Evolutionary conservation across 208 protist species (phyloP), one percentile per base, ranked within the genome.

Genomic region (Trypanosoma theileri): DNA sequence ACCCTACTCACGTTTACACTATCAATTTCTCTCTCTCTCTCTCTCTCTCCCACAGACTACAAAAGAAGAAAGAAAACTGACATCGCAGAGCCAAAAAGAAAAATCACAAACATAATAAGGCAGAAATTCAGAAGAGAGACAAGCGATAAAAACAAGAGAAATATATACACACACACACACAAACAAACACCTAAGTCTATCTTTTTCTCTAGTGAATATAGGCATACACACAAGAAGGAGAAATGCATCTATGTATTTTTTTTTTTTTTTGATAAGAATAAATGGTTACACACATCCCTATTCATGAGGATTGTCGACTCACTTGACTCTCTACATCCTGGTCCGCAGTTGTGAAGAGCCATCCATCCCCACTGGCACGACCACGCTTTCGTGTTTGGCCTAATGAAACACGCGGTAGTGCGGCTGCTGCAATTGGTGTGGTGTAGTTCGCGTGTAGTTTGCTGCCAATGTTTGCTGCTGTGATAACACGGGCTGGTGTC

Each of bases 401-500:
- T 51, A 66, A 46, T 21, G 67, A 58, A 8, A 28, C 26, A 26
- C 53, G 51, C 24, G 59, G 50, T 31, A 21, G 26, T 31, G 59
- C 65, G 52, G 21, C 4, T n/a, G 28, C 28, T 8, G 16, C 60
- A 19, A 44, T 9, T 13, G 16, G 21, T n/a, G 17, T 16, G 2
- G n/a, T 22, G 59, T 71, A 76, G 8, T 64, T 53, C 31, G 58
- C 50, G 3, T 60, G 40, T n/a, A 71, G 42, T 46, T 69, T 69
- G 24, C 26, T 59, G 10, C 58, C 59, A 14, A 66, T 14, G 19
- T 66, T 58, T 14, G 58, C 28, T 3, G 50, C 64, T 21, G 63
- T 69, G 42, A 63, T 67, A 10, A 62, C 52, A 46, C 60, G 73
- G 28, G 56, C 59, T 28, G 73, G 60, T 46, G 73, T 78, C n/a